Percentiles rank a stretch among this genome's conserved stretches.
Conservation (phyloP, 371 early-diverging fungal genomes). For the Apophysomyces sp. region DNA sequence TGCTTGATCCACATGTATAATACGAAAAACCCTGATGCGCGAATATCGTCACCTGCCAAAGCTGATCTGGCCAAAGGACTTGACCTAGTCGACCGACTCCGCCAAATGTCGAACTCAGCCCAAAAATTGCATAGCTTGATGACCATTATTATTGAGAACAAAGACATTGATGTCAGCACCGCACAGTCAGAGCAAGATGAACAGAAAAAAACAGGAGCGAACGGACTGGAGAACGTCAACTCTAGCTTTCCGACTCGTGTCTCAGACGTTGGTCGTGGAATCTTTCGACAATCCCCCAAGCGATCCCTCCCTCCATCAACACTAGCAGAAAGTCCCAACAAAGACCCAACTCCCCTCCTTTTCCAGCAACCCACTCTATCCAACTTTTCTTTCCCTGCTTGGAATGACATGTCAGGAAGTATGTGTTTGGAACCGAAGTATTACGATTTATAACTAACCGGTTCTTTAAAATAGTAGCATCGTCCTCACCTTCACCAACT, state of each 20-base stretch:
- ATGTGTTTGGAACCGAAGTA: background rate
- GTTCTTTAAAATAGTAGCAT: background rate
- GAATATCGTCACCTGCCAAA: slow-evolving; percentile 38
- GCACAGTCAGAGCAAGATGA: slow-evolving; percentile 10
- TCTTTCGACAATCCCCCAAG: background rate
- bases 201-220: slow-evolving; percentile 2
- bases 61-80: slow-evolving; percentile 34
- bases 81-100: slow-evolving; percentile 24
- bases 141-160: slow-evolving; percentile 34
- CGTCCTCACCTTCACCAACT: slow-evolving; percentile 24
- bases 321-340: background rate
- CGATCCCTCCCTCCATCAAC: background rate
- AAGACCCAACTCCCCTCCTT: background rate
- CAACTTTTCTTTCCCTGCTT: background rate
- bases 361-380: background rate
- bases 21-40: slow-evolving; percentile 32
- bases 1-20: slow-evolving; percentile 50
- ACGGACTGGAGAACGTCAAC: background rate
- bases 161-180: slow-evolving; percentile 30
- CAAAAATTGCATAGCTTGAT: slow-evolving; percentile 25
- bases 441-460: background rate
- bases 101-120: slow-evolving; percentile 36
- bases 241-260: background rate
- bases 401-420: background rate
- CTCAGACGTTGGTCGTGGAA: slow-evolving; percentile 28